Percentiles rank a stretch among this genome's conserved stretches.
Conservation (phyloP, 352 stramenopile genomes). For the Pythium brachiatum region DNA sequence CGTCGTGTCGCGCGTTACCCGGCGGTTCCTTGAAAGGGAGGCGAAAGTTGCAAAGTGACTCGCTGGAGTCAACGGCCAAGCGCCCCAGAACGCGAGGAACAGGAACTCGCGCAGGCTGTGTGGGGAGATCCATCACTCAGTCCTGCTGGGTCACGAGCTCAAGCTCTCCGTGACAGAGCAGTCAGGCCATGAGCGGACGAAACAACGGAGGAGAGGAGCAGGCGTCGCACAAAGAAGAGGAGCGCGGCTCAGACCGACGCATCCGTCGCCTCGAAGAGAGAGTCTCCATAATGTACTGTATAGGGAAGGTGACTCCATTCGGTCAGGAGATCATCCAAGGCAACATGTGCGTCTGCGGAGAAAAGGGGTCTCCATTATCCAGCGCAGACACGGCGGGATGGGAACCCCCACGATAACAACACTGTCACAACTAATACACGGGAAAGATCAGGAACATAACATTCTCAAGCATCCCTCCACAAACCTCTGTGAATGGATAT, state of each 20-base stretch:
- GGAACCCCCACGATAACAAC: neutral
- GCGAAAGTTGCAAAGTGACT: conserved; percentile 37
- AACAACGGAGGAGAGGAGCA: neutral
- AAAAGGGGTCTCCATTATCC: conserved; percentile 30
- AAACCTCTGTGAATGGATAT: neutral
- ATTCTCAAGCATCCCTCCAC: no score
- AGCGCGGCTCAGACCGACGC: conserved; percentile 19
- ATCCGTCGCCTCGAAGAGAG: conserved; percentile 13
- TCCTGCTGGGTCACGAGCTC: no score
- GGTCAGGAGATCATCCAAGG: neutral
- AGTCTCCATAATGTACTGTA: neutral
- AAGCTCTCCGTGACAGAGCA: neutral
- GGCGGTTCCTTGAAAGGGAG: conserved; percentile 30
- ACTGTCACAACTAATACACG: neutral
- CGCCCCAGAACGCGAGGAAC: neutral
- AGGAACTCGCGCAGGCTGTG: neutral
- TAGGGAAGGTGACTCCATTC: neutral
- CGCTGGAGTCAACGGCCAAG: conserved; percentile 3
- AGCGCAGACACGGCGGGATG: conserved; percentile 9
- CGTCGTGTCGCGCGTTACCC: conserved; percentile 12
- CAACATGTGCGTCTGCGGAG: conserved; percentile 4
- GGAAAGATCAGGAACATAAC: neutral
- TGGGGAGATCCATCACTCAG: neutral
- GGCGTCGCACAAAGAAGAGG: conserved; percentile 6
- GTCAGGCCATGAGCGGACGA: no score